Conservation (phyloP, 2,329 filamentous ascomycete genomes). For the Cladosporium sp. region DNA sequence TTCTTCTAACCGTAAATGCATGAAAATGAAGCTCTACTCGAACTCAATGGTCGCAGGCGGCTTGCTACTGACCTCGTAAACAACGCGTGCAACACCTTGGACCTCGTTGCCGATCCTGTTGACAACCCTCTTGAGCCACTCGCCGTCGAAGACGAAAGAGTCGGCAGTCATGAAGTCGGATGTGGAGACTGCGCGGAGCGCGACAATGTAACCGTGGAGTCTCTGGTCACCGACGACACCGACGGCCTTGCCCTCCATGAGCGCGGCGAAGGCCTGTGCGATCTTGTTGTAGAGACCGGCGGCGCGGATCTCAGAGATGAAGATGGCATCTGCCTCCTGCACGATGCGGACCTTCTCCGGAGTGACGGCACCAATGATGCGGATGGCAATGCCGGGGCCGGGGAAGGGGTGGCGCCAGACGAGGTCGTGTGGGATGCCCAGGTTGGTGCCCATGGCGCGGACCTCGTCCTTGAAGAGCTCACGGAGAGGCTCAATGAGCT, state of each 20-base stretch:
- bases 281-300: conserved; percentile 73
- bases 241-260: conserved; percentile 65
- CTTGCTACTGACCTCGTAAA: conserved; percentile 69
- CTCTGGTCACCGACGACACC: conserved; percentile 71
- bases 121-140: conserved; percentile 65
- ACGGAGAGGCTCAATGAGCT: conserved; percentile 75
- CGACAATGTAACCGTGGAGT: conserved; percentile 63
- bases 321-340: conserved; percentile 74
- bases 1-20: conserved; percentile 18
- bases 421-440: conserved; percentile 72
- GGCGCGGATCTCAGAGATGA: conserved; percentile 71
- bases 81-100: conserved; percentile 68
- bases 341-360: conserved; percentile 76
- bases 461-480: conserved; percentile 86
- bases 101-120: conserved; percentile 75
- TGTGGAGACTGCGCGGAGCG: conserved; percentile 62
- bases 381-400: conserved; percentile 72
- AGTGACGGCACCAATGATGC: conserved; percentile 83
- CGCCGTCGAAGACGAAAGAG: conserved; percentile 64
- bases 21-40: conserved; percentile 52
- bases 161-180: conserved; percentile 75
- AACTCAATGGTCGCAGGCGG: conserved; percentile 73
- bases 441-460: conserved; percentile 64
- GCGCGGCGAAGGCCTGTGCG: conserved; percentile 68
- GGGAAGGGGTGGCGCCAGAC: conserved; percentile 79